phyloP scores from a whole-genome alignment of 2,329 filamentous ascomycete genomes.

The Ascochyta clinopodiicola region DNA sequence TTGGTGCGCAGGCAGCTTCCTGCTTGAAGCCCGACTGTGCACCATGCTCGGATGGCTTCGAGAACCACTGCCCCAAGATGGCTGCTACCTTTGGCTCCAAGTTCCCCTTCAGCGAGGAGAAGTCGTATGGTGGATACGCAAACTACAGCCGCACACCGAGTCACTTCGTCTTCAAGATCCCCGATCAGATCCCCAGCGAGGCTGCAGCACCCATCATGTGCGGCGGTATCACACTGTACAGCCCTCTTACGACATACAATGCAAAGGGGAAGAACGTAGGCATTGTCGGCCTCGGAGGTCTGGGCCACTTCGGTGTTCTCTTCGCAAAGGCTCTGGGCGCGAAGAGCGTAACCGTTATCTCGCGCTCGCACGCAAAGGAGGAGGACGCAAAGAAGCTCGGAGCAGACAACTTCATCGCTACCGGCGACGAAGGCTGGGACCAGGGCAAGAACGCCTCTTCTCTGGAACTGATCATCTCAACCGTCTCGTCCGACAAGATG shows the following conservation, averaged over 20 bases:
- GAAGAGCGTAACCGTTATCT: slow-evolving; percentile 70
- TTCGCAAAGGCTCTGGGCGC: slow-evolving; percentile 74
- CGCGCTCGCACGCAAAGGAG: slow-evolving; percentile 65
- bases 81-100: slow-evolving; percentile 55
- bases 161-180: slow-evolving; percentile 76
- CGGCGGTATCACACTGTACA: slow-evolving; percentile 80
- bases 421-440: slow-evolving; percentile 65
- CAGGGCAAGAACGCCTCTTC: slow-evolving; percentile 59
- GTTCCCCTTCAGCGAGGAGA: slow-evolving; percentile 61
- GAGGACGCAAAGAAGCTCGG: slow-evolving; percentile 66
- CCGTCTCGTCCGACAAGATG: slow-evolving; percentile 61
- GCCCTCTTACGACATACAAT: slow-evolving; percentile 75
- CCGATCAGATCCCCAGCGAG: slow-evolving; percentile 67
- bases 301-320: slow-evolving; percentile 75
- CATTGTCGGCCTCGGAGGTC: slow-evolving; percentile 74
- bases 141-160: slow-evolving; percentile 74
- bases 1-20: slow-evolving; percentile 56
- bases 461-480: slow-evolving; percentile 66
- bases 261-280: slow-evolving; percentile 80
- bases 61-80: slow-evolving; percentile 56
- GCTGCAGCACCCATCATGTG: slow-evolving; percentile 81
- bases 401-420: slow-evolving; percentile 67
- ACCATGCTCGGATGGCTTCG: slow-evolving; percentile 56
- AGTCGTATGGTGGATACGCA: slow-evolving; percentile 69
- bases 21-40: slow-evolving; percentile 53